Percentiles rank a stretch among this genome's conserved stretches.
These are phyloP conservation scores for Trypanosoma caninum DNA, from an alignment of 208 protist genomes.

Conservation along the genomic window DNA sequence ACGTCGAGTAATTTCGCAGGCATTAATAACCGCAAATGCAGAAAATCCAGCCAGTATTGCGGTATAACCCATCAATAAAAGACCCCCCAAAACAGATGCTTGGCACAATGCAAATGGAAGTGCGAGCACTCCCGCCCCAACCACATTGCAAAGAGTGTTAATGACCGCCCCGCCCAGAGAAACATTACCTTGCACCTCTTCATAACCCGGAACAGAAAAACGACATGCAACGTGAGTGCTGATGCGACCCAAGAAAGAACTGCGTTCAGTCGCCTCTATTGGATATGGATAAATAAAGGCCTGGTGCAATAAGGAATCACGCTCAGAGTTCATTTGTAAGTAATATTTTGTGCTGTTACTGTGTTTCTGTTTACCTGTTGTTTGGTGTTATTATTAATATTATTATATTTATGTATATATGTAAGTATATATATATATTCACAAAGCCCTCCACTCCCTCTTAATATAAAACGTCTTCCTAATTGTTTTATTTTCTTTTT, in stretches of 20 bases:
- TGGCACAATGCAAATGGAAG: conserved; percentile 65
- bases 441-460: neutral
- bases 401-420: too few species aligned
- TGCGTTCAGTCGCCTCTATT: conserved; percentile 21
- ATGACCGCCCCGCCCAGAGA: conserved; percentile 44
- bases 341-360: neutral
- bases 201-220: conserved; percentile 42
- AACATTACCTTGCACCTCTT: conserved; percentile 27
- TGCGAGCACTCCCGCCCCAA: conserved; percentile 68
- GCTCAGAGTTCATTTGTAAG: neutral
- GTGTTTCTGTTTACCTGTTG: neutral
- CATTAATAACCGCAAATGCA: conserved; percentile 51
- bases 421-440: too few species aligned
- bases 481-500: neutral
- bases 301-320: conserved; percentile 6
- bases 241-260: conserved; percentile 43
- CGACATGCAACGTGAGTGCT: conserved; percentile 39
- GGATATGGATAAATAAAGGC: neutral
- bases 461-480: too few species aligned
- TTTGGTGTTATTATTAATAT: too few species aligned
- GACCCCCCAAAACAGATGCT: conserved; percentile 41
- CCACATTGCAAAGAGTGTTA: conserved; percentile 75
- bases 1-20: conserved; percentile 45
- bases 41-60: conserved; percentile 38
- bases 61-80: conserved; percentile 36